phyloP scores from a whole-genome alignment of 2,329 filamentous ascomycete genomes.

The Fonsecaea multimorphosa region DNA sequence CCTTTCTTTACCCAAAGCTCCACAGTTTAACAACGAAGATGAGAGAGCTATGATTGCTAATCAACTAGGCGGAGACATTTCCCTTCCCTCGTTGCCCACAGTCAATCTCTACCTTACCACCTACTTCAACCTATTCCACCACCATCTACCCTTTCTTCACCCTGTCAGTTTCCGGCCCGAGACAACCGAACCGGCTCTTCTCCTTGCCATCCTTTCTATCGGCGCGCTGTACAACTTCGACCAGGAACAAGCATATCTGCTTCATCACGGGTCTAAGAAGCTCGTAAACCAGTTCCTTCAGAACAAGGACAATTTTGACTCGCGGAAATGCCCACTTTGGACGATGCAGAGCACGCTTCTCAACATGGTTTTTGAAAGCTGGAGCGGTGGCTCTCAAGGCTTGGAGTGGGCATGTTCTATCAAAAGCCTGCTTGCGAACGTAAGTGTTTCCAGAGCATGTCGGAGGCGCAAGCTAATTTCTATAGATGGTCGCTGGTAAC shows the following conservation, averaged over 20 bases:
- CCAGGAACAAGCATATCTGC: constrained; percentile 93
- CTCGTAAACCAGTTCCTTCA: constrained; percentile 96
- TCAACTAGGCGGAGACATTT: constrained; percentile 85
- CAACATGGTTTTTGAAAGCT: constrained; percentile 99
- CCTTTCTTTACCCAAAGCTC: constrained; percentile 70
- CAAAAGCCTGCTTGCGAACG: constrained; percentile 92
- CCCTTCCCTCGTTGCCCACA: constrained; percentile 77
- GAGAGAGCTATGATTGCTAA: constrained; percentile 86
- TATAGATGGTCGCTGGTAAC: constrained; percentile 90
- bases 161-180: constrained; percentile 87
- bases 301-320: constrained; percentile 99
- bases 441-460: constrained; percentile 41
- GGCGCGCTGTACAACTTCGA: constrained; percentile 97
- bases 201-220: constrained; percentile 91
- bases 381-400: constrained; percentile 97
- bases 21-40: constrained; percentile 82
- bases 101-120: constrained; percentile 92
- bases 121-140: constrained; percentile 97
- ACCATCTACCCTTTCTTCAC: constrained; percentile 94
- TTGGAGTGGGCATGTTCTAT: constrained; percentile 99
- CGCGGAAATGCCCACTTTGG: constrained; percentile 95
- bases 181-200: constrained; percentile 77
- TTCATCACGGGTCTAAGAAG: constrained; percentile 97
- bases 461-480: background rate
- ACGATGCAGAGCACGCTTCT: constrained; percentile 96